Evolutionary conservation across 208 protist species (phyloP).

Genomic region (Blechomonas ayalai): DNA sequence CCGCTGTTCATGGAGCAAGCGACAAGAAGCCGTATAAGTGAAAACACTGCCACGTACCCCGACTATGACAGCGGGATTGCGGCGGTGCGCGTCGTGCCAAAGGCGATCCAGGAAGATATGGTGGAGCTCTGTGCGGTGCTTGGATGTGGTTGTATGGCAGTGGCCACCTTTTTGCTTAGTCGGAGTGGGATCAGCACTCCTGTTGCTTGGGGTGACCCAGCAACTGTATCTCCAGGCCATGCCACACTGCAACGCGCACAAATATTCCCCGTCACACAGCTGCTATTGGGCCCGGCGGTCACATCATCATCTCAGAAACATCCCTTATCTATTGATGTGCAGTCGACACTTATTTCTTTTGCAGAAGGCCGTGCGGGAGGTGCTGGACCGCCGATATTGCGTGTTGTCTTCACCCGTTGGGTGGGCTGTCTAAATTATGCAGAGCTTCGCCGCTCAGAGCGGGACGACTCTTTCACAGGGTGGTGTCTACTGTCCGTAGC

Average conservation of each 20-base stretch:
- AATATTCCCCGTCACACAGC: no score
- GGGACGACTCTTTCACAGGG: no score
- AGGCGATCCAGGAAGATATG: neutral
- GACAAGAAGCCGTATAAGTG: neutral
- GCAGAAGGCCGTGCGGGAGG: no score
- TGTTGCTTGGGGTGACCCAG: neutral
- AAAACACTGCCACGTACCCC: neutral
- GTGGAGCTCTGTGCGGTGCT: conserved; percentile 15
- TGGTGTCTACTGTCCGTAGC: no score
- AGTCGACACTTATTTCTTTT: no score
- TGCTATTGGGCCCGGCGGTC: no score
- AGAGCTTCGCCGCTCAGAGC: conserved; percentile 2
- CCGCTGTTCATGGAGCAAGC: neutral
- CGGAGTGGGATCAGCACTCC: neutral
- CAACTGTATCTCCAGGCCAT: no score
- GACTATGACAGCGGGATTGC: conserved; percentile 6
- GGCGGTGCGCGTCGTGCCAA: conserved; percentile 3
- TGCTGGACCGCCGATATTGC: no score
- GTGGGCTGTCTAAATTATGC: conserved; percentile 17
- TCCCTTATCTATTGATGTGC: no score
- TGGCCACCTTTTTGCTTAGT: conserved; percentile 11
- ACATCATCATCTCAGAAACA: no score
- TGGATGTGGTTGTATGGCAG: conserved; percentile 11
- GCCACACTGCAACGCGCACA: no score
- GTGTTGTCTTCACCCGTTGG: conserved; percentile 11